Conservation (phyloP, 2,329 filamentous ascomycete genomes). For the Cyphellophora attinorum region DNA sequence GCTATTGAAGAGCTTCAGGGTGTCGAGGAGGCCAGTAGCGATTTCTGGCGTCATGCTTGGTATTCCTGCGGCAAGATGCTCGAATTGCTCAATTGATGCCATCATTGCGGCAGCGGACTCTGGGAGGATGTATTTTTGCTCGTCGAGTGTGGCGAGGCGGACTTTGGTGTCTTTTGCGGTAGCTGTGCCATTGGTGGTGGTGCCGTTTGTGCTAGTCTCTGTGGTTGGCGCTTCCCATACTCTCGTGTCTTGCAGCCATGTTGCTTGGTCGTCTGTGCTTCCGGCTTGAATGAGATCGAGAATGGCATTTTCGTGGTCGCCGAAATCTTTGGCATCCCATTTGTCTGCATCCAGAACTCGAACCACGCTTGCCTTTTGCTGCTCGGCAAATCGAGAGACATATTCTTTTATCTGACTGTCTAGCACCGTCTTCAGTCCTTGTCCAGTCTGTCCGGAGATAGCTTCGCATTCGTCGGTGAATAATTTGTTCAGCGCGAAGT, state of each 20-base stretch:
- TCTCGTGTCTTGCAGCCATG: constrained; percentile 42
- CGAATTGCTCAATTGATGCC: constrained; percentile 68
- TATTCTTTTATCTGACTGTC: constrained; percentile 55
- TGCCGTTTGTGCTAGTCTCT: constrained; percentile 27
- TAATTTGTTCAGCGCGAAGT: constrained; percentile 53
- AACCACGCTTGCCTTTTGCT: constrained; percentile 47
- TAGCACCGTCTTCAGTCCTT: constrained; percentile 50
- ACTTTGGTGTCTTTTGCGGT: constrained; percentile 49
- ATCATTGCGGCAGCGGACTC: constrained; percentile 74
- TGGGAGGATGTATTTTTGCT: constrained; percentile 76
- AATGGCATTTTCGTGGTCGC: constrained; percentile 39
- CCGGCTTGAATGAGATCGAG: constrained; percentile 47
- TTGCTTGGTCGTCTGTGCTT: constrained; percentile 48
- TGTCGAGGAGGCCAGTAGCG: constrained; percentile 65
- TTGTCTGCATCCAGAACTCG: constrained; percentile 51
- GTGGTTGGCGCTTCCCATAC: constrained; percentile 36
- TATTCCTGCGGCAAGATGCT: constrained; percentile 73
- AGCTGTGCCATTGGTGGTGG: constrained; percentile 23
- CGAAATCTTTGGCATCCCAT: constrained; percentile 58
- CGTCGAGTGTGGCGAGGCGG: constrained; percentile 68
- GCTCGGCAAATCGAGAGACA: constrained; percentile 47
- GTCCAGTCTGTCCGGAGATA: constrained; percentile 52
- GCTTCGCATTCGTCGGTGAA: constrained; percentile 61
- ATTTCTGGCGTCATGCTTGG: constrained; percentile 84
- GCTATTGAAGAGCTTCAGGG: constrained; percentile 89